Percentiles rank a stretch among this genome's conserved stretches.
phyloP scores from a whole-genome alignment of 139 green algal genomes.

The Chlamydomonas applanata region DNA sequence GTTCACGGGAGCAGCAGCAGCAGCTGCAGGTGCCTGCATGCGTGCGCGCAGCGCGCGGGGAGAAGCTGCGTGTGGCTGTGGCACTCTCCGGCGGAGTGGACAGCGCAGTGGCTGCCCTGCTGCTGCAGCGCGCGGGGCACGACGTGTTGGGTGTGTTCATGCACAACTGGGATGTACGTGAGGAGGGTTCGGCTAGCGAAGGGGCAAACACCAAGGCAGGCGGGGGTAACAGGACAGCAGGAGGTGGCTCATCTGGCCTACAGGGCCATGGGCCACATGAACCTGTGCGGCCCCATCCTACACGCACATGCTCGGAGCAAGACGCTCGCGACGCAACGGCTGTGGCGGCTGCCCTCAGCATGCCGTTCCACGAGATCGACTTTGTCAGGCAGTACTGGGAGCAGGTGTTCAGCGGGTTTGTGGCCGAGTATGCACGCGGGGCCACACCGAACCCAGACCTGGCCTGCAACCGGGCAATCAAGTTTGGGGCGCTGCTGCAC shows the following conservation, averaged over 20 bases:
- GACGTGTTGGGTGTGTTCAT: slow-evolving; percentile 73
- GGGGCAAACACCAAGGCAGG: slow-evolving; percentile 1
- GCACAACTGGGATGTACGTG: slow-evolving; percentile 81
- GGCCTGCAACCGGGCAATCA: slow-evolving; percentile 83
- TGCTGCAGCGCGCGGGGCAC: slow-evolving; percentile 52
- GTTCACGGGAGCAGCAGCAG: background rate
- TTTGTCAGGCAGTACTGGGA: slow-evolving; percentile 77
- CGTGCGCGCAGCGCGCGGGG: background rate
- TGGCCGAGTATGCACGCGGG: slow-evolving; percentile 48
- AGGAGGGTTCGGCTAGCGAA: slow-evolving; percentile 53
- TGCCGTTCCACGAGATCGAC: slow-evolving; percentile 71
- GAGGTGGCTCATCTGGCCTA: background rate
- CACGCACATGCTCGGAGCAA: background rate
- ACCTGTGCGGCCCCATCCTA: no score
- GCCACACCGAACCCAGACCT: slow-evolving; percentile 87
- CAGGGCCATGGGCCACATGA: background rate
- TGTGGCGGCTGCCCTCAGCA: slow-evolving; percentile 32
- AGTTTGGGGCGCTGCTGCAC: slow-evolving; percentile 70
- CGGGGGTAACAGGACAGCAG: background rate
- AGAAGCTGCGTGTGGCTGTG: slow-evolving; percentile 52
- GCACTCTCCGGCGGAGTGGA: slow-evolving; percentile 81
- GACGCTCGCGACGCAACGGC: background rate
- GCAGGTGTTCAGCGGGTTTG: slow-evolving; percentile 71
- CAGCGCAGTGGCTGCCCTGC: slow-evolving; percentile 68
- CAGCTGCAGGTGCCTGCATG: slow-evolving; percentile 3